Percentiles rank a stretch among this genome's conserved stretches.
These are phyloP conservation scores for Calocera viscosa DNA, from an alignment of 768 basidiomycete species.

Conservation along the genomic window DNA sequence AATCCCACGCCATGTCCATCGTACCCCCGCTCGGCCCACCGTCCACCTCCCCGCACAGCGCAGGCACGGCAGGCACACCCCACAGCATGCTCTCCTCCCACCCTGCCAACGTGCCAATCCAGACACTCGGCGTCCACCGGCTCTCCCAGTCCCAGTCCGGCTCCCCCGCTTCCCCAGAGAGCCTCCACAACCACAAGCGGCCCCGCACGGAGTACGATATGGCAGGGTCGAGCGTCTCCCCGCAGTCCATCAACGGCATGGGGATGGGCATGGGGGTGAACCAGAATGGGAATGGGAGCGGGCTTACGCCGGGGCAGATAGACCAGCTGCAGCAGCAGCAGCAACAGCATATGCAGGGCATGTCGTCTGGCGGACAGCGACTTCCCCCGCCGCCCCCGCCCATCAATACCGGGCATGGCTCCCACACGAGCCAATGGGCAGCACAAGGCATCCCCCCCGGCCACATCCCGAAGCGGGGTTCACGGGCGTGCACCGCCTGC, in stretches of 20 bases:
- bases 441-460: not conserved
- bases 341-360: not conserved
- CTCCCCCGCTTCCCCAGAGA: not conserved
- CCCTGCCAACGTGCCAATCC: not conserved
- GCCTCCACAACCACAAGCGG: not conserved
- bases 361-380: not conserved
- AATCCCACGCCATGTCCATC: not conserved
- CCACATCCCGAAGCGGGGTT: slow-evolving; percentile 81
- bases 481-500: slow-evolving; percentile 76
- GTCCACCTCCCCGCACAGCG: not conserved
- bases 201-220: not conserved
- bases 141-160: not conserved
- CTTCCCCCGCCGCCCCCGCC: slow-evolving; percentile 3
- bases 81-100: slow-evolving; percentile 2
- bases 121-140: not conserved
- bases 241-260: not conserved
- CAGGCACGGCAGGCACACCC: not conserved
- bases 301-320: not conserved
- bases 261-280: not conserved
- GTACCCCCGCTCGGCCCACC: not conserved
- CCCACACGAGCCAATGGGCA: not conserved
- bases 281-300: not conserved
- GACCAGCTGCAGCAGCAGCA: not conserved
- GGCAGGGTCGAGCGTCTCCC: not conserved
- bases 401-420: slow-evolving; percentile 4